Conservation (phyloP, 768 basidiomycete genomes). For the Lactarius akahatsu region DNA sequence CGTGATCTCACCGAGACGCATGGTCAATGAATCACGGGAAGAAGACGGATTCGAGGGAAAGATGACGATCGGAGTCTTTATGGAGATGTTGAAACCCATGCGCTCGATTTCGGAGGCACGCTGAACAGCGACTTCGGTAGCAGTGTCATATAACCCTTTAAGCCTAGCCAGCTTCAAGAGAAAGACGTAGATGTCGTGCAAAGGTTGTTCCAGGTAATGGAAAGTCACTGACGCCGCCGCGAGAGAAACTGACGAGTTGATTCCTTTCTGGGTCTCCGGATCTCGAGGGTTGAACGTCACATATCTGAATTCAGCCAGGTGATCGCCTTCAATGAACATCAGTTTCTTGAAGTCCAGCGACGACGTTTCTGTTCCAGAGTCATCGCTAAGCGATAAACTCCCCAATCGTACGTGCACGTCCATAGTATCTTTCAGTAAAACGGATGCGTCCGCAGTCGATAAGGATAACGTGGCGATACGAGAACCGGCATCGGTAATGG, state of each 20-base stretch:
- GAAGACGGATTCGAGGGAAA: slow-evolving; percentile 69
- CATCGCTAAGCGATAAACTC: slow-evolving; percentile 77
- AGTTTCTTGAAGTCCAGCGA: slow-evolving; percentile 77
- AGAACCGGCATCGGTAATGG: slow-evolving; percentile 68
- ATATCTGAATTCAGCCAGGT: slow-evolving; percentile 92
- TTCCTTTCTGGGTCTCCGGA: slow-evolving; percentile 63
- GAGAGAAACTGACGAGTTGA: slow-evolving; percentile 81
- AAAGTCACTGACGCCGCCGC: slow-evolving; percentile 88
- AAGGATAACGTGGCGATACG: slow-evolving; percentile 83
- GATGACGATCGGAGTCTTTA: slow-evolving; percentile 90
- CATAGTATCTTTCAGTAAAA: slow-evolving; percentile 72
- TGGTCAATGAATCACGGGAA: slow-evolving; percentile 67
- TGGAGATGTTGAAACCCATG: slow-evolving; percentile 88
- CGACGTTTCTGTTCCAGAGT: slow-evolving; percentile 51
- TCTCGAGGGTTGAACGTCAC: slow-evolving; percentile 82
- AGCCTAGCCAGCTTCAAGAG: slow-evolving; percentile 82
- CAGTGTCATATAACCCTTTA: slow-evolving; percentile 93
- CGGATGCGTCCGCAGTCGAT: slow-evolving; percentile 83
- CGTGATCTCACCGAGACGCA: slow-evolving; percentile 85
- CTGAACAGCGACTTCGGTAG: slow-evolving; percentile 90
- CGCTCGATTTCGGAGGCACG: slow-evolving; percentile 88
- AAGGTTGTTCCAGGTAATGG: slow-evolving; percentile 85
- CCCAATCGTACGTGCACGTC: slow-evolving; percentile 80
- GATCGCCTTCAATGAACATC: slow-evolving; percentile 89
- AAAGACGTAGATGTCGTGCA: slow-evolving; percentile 86